Evolutionary conservation across 768 basidiomycete genomes (phyloP), one percentile per base, ranked within the genome.

Genomic region (Boletus vinaceobasis): DNA sequence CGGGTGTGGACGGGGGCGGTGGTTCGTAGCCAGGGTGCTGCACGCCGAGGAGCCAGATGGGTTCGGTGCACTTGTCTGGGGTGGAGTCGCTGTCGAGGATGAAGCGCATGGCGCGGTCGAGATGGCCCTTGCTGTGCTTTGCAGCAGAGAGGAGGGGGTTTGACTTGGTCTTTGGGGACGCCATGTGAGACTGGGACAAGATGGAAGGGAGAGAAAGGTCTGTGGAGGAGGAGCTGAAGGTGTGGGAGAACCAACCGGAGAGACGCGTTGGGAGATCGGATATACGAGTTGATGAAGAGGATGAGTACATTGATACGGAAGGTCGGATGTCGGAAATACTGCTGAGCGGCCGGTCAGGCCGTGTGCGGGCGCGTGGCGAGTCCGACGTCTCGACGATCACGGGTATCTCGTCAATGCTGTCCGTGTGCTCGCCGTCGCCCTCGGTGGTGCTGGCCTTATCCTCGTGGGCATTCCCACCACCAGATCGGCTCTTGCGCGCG

Each of bases 31-130:
- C 90, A 4, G 83, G 79, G 56, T 93, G 93, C 58, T 82, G 78
- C 4, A 93, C 85, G 37, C 94, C 95, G 23, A 97, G 77, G 2
- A 97, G 72, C 93, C 93, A 97, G 29, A 98, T 96, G 0, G 87
- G 81, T 19, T 94, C 90, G 0, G 79, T 65, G 50, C 85, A 93
- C 64, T 80, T 86, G 69, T 97, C 93, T 2, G 90, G 91, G 4
- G 80, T 82, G 17, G 93, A 84, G 71, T 98, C 95, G 60, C 84
- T 83, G 73, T 98, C 95, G 57, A 96, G 79, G n/a, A 98, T 76
- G 72, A 93, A 91, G 43, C 93, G 79, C 77, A 93, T 84, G 3
- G 88, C 90, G 68, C 88, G 89, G 74, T 90, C 89, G 47, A 90
- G 71, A 55, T 87, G 85, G 23, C 85, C 86, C 61, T 86, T 87